phyloP scores from a whole-genome alignment of 2,329 filamentous ascomycete species.

The Colletotrichum aenigma region DNA sequence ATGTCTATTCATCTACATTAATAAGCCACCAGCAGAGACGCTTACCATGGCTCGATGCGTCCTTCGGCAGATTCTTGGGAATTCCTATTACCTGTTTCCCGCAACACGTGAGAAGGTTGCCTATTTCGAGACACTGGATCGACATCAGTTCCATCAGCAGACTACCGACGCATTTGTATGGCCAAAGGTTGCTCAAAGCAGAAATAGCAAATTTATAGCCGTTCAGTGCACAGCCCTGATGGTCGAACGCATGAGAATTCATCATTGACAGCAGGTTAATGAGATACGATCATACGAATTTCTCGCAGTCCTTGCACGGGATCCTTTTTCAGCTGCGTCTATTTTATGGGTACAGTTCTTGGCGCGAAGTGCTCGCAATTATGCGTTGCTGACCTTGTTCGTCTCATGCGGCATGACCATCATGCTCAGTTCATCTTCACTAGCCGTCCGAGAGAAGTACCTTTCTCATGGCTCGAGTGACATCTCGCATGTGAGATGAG shows the following conservation, averaged over 20 bases:
- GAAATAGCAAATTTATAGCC: not conserved
- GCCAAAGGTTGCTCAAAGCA: not conserved
- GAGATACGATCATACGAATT: fast-evolving
- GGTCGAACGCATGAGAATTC: not conserved
- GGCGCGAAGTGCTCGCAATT: not conserved
- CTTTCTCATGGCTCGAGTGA: not conserved
- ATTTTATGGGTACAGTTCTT: not conserved
- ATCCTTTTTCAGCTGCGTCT: not conserved
- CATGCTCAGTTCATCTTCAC: not conserved
- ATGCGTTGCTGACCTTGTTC: fast-evolving
- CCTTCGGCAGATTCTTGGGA: fast-evolving
- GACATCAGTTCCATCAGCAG: no score
- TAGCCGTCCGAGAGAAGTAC: not conserved
- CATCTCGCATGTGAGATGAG: not conserved
- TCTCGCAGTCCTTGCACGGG: not conserved
- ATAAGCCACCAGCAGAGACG: not conserved
- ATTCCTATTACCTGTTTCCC: not conserved
- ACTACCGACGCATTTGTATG: not conserved
- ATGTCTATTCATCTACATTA: fast-evolving
- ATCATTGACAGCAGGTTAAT: fast-evolving
- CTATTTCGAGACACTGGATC: not conserved
- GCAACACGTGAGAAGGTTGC: no score
- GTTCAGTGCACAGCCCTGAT: fast-evolving
- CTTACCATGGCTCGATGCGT: not conserved
- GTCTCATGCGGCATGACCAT: not conserved